Conservation (phyloP, 2,329 filamentous ascomycete genomes). For the Grosmannia clavigera region DNA sequence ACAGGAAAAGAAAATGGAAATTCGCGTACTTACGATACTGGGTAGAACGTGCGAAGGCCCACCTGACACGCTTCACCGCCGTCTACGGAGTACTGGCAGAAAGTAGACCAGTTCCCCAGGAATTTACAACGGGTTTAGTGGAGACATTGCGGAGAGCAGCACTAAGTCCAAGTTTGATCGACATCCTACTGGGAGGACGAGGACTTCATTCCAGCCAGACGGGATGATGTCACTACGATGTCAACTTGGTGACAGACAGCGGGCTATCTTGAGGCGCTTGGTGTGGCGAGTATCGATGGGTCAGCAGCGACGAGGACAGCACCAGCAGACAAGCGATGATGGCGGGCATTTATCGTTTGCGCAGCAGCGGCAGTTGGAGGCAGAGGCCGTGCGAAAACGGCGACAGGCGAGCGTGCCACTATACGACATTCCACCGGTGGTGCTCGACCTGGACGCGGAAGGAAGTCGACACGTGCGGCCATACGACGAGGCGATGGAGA, state of each 20-base stretch:
- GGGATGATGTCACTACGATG: neutral
- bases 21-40: no score
- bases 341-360: neutral
- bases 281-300: neutral
- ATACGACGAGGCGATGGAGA: conserved; percentile 24
- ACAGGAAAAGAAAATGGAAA: neutral
- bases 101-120: neutral
- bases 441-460: conserved; percentile 41
- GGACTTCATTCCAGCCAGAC: neutral
- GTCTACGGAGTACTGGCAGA: neutral
- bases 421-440: conserved; percentile 27
- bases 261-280: neutral
- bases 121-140: neutral
- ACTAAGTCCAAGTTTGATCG: no score
- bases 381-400: neutral
- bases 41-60: neutral
- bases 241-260: neutral
- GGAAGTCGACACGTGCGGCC: conserved; percentile 29
- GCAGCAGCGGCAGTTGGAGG: neutral
- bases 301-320: neutral
- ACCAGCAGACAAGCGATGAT: neutral
- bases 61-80: neutral
- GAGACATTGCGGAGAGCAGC: neutral
- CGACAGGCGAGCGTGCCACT: conserved; percentile 7
- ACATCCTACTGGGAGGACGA: no score